Percentiles rank a stretch among this genome's conserved stretches.
phyloP scores from a whole-genome alignment of 2,329 filamentous ascomycete species.

The Davidsoniella virescens region DNA sequence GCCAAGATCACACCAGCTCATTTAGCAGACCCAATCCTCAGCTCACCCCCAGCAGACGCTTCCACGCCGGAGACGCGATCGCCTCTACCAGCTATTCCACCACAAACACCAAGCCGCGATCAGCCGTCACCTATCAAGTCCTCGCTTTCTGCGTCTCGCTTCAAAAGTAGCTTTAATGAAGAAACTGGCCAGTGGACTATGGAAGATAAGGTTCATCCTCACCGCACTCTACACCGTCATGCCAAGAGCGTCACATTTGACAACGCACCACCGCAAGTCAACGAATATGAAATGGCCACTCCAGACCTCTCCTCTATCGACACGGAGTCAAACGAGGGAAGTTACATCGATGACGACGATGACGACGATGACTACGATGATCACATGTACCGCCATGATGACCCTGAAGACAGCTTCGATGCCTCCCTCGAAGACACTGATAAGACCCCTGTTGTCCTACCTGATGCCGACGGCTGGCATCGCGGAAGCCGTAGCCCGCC shows the following conservation, averaged over 20 bases:
- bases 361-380: slow-evolving; percentile 62
- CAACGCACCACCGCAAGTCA: slow-evolving; percentile 78
- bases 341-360: slow-evolving; percentile 72
- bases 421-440: slow-evolving; percentile 88
- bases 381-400: slow-evolving; percentile 23
- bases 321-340: slow-evolving; percentile 80
- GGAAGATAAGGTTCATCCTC: slow-evolving; percentile 45
- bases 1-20: background rate
- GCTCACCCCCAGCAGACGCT: slow-evolving; percentile 7
- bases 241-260: slow-evolving; percentile 97
- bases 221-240: slow-evolving; percentile 60
- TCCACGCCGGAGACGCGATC: slow-evolving; percentile 11
- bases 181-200: slow-evolving; percentile 53
- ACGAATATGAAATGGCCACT: slow-evolving; percentile 96
- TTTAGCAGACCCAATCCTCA: slow-evolving; percentile 3
- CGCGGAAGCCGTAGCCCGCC: slow-evolving; percentile 41
- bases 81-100: slow-evolving; percentile 17
- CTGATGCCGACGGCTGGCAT: slow-evolving; percentile 67
- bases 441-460: slow-evolving; percentile 94
- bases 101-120: slow-evolving; percentile 47
- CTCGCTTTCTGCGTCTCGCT: slow-evolving; percentile 54
- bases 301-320: slow-evolving; percentile 87
- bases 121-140: slow-evolving; percentile 76
- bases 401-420: slow-evolving; percentile 77
- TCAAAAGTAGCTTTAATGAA: slow-evolving; percentile 53